Base-by-base conservation (phyloP, 345 rosid genomes). In the Citrus hindsii region DNA sequence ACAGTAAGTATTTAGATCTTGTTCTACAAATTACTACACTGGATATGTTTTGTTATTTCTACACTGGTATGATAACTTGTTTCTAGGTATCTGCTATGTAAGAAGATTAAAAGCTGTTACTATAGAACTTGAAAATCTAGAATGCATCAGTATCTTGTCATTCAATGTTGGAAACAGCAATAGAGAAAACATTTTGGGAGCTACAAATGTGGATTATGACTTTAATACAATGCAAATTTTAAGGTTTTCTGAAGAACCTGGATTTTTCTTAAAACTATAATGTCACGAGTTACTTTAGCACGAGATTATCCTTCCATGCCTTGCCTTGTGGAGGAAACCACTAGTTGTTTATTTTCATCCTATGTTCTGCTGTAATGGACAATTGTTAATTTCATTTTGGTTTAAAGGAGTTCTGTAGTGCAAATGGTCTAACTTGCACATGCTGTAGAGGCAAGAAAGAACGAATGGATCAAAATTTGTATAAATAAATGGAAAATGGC, bases 1-100 rank as follows among this genome's bases (percentile, higher is more conserved):
- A 77, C 92, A 89, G 99, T 97, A 92, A 90, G 98, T 82, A 33
- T 67, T 73, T 72, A 58, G 19, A 72, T 55, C 13, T 30, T 72
- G 83, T 76, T 25, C 63, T 42, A 78, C 80, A 59, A 4, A 69
- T 61, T 53, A 22, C 60, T 51, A 48, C 61, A 67, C 69, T 30
- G 69, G 28, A 63, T 9, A 4, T 51, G 28, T 42, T 42, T 60
- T 35, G 24, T 66, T 24, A 12, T 9, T 13, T 24, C 16, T 9
- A 32, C 18, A 32, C 38, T 12, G n/a, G n/a, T 25, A 48, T 56
- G 12, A n/a, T 30, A 24, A 61, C 19, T 61, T 51, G 63, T 27
- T 42, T 76, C 1, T 30, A 16, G 28, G 25, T 10, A 59, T 64
- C 16, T 82, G 70, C 33, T 58, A 40, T 14, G 27, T 61, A 16